Evolutionary conservation across 768 basidiomycete species (phyloP).

Genomic region (Neoboletus subvelutipes): DNA sequence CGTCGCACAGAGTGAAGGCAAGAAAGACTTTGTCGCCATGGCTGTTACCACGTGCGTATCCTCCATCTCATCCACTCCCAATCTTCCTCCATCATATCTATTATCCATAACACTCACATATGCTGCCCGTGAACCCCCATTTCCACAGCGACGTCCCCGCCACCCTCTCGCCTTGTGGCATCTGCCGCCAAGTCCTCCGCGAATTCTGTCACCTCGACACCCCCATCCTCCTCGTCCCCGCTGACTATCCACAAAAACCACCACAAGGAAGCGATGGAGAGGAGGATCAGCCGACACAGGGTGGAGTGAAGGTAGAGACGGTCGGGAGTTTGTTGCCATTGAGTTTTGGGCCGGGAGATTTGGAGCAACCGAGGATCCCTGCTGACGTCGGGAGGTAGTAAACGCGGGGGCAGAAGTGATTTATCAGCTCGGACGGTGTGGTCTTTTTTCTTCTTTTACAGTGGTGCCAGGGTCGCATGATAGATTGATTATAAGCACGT

Average conservation of each 20-base stretch:
- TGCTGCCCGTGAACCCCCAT: background rate
- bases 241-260: conserved; percentile 51
- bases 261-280: conserved; percentile 8
- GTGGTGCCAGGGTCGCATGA: no score
- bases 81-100: background rate
- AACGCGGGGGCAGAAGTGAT: background rate
- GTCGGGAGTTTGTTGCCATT: conserved; percentile 75
- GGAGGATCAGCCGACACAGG: conserved; percentile 30
- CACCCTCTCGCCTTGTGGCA: conserved; percentile 83
- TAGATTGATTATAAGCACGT: no score
- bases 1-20: conserved; percentile 73
- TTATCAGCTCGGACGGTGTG: background rate
- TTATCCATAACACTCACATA: background rate
- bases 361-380: conserved; percentile 47
- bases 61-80: background rate
- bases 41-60: conserved; percentile 73
- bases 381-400: background rate
- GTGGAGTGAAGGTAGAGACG: conserved; percentile 59
- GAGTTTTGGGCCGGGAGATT: conserved; percentile 87
- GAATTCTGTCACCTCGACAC: conserved; percentile 79
- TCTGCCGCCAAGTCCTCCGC: conserved; percentile 88
- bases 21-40: conserved; percentile 63
- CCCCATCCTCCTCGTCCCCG: conserved; percentile 71
- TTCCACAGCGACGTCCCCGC: conserved; percentile 61
- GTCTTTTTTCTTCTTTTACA: no score